Base-by-base conservation (phyloP, 805 yeast genomes). In the Candida palmyrensis region DNA sequence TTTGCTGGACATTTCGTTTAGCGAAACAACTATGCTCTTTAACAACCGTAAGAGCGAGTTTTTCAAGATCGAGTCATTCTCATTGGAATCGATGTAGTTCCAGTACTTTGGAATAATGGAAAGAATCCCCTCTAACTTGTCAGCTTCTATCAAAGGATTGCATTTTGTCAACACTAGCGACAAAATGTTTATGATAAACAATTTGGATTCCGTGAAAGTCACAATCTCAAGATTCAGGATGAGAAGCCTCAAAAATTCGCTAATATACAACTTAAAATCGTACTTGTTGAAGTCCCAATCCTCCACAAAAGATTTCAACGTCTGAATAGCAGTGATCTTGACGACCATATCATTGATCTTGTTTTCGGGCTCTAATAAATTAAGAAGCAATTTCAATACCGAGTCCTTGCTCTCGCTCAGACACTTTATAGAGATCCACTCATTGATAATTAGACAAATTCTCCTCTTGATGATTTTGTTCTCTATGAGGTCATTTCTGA, bases 221-320 rank as follows among this genome's bases (percentile, higher is more conserved):
- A 81, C 66, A 5, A 62, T 60, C 6, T 66, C 59, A 25, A 87
- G 49, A 13, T 83, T 48, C 6, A 55, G 54, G 20, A 87, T 52
- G 10, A 79, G 50, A n/a, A 68, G 53, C 2, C 57, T 45, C 8
- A 83, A 68, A 25, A 73, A 71, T 1, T 65, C 66, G 18, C 73
- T 68, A 34, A 83, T 61, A 48, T 60, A 88, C 1, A 90, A 86
- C 41, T 72, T 59, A 47, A 92, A 86, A 19, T 66, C 77, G 11
- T 59, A 63, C 39, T 84, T 80, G 24, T 77, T 68, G 54, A 90
- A 89, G 39, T 84, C 89, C 85, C 94, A 86, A 47, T 88, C 96
- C 40, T 86, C 89, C 20, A 90, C 66, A 30, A 84, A 67, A 18
- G 75, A 68, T 38, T 78, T 71, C 14, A 89, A 58, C 0, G 90